Evolutionary conservation across 208 protist species (phyloP), one percentile per base, ranked within the genome.

Genomic region (Crithidia acanthocephali): DNA sequence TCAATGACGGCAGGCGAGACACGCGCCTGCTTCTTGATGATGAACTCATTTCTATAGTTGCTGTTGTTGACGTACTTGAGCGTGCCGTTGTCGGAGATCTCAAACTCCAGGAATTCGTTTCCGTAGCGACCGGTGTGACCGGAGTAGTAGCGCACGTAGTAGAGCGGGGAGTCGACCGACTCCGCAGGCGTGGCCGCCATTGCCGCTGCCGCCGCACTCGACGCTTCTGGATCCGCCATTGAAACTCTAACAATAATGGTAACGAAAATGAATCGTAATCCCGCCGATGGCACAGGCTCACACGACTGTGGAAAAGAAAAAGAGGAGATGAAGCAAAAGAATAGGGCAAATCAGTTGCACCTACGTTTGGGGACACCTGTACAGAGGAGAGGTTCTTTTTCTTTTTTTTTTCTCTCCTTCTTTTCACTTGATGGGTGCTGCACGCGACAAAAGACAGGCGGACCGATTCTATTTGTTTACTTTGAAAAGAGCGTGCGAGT

Each of bases 101-200:
- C 88, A 63, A 95, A 97, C 59, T 97, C 89, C 0, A 95, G 68
- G 76, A 97, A 95, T 78, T 97, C 89, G 63, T 93, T 94, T n/a
- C 92, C 92, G 69, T 95, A 95, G 25, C 90, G 85, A 28, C 92
- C 92, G 15, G 85, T 91, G 65, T 97, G 92, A 2, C 92, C 92
- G 0, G 87, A 85, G 77, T 92, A 97, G 70, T 94, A 97, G 32
- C 92, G 86, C 20, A 97, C 55, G 69, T 93, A 93, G 71, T 94
- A 74, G 22, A 96, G 72, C 32, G 78, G 79, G 1, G 91, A 94
- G 40, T 87, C 71, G 72, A 90, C 81, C 28, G 80, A 87, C 77
- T 94, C 91, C 20, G 78, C 64, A 0, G 73, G 55, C 23, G 57
- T 13, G 1, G 23, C 60, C 0, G 51, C 72, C 20, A 15, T 42